phyloP scores from a whole-genome alignment of 208 protist species.

The Trypanosoma scelopori region DNA sequence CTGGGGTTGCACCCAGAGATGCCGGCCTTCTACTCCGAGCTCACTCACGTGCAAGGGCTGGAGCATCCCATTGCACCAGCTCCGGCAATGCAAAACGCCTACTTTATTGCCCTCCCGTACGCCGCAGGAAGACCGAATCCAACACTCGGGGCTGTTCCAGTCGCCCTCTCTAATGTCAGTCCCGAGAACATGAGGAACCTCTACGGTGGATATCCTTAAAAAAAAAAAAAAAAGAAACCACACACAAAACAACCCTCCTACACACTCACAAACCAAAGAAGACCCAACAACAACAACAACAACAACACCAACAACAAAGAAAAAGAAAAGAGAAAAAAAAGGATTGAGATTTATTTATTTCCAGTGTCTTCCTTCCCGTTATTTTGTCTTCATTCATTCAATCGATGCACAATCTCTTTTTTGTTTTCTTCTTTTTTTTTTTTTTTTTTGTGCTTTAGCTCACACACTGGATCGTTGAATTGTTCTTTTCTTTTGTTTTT shows the following conservation, averaged over 20 bases:
- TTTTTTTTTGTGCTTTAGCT: too few relatives aligned
- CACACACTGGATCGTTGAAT: not conserved
- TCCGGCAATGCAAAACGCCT: not conserved
- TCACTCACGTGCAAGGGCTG: not conserved
- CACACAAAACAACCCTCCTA: too few relatives aligned
- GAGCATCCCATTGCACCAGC: not conserved
- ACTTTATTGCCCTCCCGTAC: constrained; percentile 11
- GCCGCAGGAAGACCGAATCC: not conserved
- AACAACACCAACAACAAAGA: too few relatives aligned
- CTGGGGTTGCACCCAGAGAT: not conserved
- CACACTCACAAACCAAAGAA: too few relatives aligned
- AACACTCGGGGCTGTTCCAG: too few relatives aligned
- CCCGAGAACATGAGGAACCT: too few relatives aligned
- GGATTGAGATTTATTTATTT: not conserved
- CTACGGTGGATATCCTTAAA: constrained; percentile 8
- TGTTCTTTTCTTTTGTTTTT: not conserved
- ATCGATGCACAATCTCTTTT: not conserved
- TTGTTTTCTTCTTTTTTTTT: constrained; percentile 2
- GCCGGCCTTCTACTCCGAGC: not conserved
- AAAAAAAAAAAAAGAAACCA: too few relatives aligned
- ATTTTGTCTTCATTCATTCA: constrained; percentile 6
- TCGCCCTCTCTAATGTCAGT: not conserved
- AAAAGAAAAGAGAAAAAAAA: too few relatives aligned
- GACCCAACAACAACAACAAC: too few relatives aligned
- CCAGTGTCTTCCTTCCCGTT: constrained; percentile 4